These are phyloP conservation scores for Boletus barrowsii DNA, from an alignment of 768 basidiomycete species.

Conservation along the genomic window DNA sequence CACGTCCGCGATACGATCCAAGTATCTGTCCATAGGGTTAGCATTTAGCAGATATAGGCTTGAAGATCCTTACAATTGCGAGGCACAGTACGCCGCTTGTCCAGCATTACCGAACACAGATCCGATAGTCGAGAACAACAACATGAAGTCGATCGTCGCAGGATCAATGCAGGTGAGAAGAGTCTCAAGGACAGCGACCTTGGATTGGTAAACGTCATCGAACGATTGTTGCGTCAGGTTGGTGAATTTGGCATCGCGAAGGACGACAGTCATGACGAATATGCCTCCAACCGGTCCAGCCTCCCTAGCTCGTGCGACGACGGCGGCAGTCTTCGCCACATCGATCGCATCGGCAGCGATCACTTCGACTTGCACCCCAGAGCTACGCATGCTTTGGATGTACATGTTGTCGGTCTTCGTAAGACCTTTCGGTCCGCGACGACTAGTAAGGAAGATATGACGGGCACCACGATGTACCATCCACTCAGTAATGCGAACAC, in stretches of 20 bases:
- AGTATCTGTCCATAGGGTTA: constrained; percentile 20
- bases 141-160: constrained; percentile 27
- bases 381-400: constrained; percentile 22
- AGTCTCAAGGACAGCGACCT: constrained; percentile 18
- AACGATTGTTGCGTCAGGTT: constrained; percentile 34
- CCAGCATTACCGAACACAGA: constrained; percentile 32
- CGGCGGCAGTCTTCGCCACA: constrained; percentile 19
- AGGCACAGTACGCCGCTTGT: constrained; percentile 24
- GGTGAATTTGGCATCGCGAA: constrained; percentile 32
- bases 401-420: constrained; percentile 27
- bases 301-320: constrained; percentile 22
- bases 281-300: constrained; percentile 30
- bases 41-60: neutral
- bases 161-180: constrained; percentile 17
- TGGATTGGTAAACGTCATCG: constrained; percentile 22
- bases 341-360: constrained; percentile 27
- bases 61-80: constrained; percentile 13
- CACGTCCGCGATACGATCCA: constrained; percentile 30
- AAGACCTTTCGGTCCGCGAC: constrained; percentile 18
- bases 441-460: constrained; percentile 30
- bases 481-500: constrained; percentile 32
- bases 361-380: constrained; percentile 25
- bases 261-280: constrained; percentile 35
- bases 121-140: constrained; percentile 34
- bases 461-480: constrained; percentile 34